Percentiles rank a stretch among this genome's conserved stretches.
Conservation (phyloP, 192 early-diverging fungal species). For the Coemansia sp. region DNA sequence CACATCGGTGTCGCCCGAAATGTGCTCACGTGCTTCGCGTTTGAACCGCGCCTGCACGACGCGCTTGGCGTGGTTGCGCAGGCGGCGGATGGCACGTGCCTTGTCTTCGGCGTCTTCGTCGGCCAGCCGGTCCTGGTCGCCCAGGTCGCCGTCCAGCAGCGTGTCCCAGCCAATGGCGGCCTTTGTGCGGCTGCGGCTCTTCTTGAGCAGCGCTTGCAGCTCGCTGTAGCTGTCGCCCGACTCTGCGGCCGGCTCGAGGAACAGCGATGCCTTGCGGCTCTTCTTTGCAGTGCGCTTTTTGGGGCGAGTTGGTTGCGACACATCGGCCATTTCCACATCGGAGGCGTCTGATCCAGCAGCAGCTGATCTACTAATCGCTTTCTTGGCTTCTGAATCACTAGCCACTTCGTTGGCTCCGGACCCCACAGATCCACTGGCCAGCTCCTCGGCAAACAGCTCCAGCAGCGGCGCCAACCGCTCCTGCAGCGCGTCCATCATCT, state of each 20-base stretch:
- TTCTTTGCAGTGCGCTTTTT: constrained; percentile 10
- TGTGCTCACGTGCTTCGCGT: constrained; percentile 43
- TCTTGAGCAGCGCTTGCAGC: constrained; percentile 33
- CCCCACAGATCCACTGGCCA: constrained; percentile 33
- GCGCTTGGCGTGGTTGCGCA: constrained; percentile 50
- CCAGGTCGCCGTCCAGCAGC: constrained; percentile 64
- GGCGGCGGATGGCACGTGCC: constrained; percentile 51
- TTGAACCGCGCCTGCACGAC: constrained; percentile 38
- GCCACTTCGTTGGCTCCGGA: not conserved
- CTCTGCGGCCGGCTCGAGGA: constrained; percentile 8
- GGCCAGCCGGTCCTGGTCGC: constrained; percentile 71
- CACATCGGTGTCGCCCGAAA: constrained; percentile 78
- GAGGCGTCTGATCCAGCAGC: not conserved
- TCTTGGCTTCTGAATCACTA: not conserved
- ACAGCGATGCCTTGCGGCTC: not conserved
- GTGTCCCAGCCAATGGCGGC: constrained; percentile 33
- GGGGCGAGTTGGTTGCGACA: not conserved
- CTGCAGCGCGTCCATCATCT: constrained; percentile 67
- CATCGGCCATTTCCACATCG: constrained; percentile 33
- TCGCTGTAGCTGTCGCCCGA: constrained; percentile 52
- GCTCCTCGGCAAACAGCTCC: constrained; percentile 51
- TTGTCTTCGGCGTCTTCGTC: constrained; percentile 83
- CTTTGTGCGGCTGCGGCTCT: constrained; percentile 2
- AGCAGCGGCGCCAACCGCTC: constrained; percentile 57
- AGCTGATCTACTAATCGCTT: not conserved